Evolutionary conservation across 2,329 filamentous ascomycete genomes (phyloP).

Genomic region (Coniella vitis): DNA sequence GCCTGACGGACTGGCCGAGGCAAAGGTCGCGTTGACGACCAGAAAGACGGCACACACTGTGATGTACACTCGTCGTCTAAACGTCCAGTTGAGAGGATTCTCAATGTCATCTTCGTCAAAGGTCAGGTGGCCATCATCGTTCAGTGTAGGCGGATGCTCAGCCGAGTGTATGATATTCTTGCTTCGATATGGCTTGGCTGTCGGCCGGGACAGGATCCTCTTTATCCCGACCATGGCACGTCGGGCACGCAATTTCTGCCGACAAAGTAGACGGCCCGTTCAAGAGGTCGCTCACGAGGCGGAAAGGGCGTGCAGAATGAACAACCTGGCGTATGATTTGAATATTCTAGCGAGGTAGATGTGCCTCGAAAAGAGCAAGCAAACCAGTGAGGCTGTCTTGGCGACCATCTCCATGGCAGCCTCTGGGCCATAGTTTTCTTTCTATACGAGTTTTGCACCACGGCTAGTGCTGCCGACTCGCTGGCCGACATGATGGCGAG

Average conservation of each 20-base stretch:
- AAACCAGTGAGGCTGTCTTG: too few relatives aligned
- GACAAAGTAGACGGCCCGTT: too few relatives aligned
- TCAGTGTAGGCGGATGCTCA: constrained; percentile 32
- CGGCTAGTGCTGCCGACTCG: too few relatives aligned
- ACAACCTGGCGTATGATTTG: too few relatives aligned
- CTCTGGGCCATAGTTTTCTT: too few relatives aligned
- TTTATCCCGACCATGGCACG: constrained; percentile 31
- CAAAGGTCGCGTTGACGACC: constrained; percentile 50
- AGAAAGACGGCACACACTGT: constrained; percentile 37
- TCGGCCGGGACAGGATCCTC: constrained; percentile 41
- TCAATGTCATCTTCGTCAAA: constrained; percentile 45
- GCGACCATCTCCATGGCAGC: too few relatives aligned
- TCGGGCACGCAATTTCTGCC: too few relatives aligned
- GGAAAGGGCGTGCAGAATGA: too few relatives aligned
- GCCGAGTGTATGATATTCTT: constrained; percentile 28
- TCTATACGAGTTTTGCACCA: too few relatives aligned
- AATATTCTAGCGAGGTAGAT: too few relatives aligned
- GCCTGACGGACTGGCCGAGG: constrained; percentile 34
- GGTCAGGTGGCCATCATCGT: constrained; percentile 42
- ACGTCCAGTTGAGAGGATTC: constrained; percentile 43
- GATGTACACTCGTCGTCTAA: constrained; percentile 31
- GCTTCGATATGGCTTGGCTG: constrained; percentile 46
- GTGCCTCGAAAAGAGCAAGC: too few relatives aligned
- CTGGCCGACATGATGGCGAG: background rate
- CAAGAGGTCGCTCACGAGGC: too few relatives aligned